Percentiles rank a stretch among this genome's conserved stretches.
Evolutionary conservation across 2,329 filamentous ascomycete genomes (phyloP).

Genomic region (Fusarium sulawesiense): DNA sequence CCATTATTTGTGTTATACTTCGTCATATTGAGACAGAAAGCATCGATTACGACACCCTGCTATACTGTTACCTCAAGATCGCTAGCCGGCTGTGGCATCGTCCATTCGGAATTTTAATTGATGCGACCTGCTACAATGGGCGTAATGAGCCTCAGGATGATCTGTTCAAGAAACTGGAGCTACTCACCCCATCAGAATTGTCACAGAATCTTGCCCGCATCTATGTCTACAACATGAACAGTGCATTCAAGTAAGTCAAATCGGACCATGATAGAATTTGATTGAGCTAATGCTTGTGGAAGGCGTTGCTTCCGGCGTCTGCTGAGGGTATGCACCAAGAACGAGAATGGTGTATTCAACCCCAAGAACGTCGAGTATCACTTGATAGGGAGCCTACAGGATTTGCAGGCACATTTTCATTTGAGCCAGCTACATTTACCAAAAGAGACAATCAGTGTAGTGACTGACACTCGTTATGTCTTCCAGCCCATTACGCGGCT

Average conservation of each 20-base stretch:
- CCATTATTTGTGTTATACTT: constrained; percentile 76
- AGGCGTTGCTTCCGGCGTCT: constrained; percentile 73
- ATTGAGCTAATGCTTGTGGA: constrained; percentile 5
- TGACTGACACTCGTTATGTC: constrained; percentile 73
- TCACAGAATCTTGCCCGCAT: constrained; percentile 68
- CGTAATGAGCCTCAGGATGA: constrained; percentile 74
- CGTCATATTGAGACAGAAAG: constrained; percentile 74
- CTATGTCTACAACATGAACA: constrained; percentile 81
- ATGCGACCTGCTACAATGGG: constrained; percentile 77
- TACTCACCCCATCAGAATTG: constrained; percentile 71
- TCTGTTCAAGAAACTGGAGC: constrained; percentile 71
- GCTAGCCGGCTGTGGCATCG: constrained; percentile 77
- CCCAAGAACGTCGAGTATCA: constrained; percentile 74
- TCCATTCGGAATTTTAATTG: constrained; percentile 74
- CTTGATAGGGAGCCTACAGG: constrained; percentile 72
- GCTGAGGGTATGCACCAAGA: constrained; percentile 70
- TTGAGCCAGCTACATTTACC: constrained; percentile 74
- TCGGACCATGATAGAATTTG: too few relatives aligned
- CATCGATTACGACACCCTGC: constrained; percentile 72
- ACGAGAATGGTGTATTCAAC: constrained; percentile 69
- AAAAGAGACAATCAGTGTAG: constrained; percentile 76
- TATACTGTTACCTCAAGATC: constrained; percentile 78
- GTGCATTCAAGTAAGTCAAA: constrained; percentile 66
- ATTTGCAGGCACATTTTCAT: constrained; percentile 74
- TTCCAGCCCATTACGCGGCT: constrained; percentile 74